Base-by-base conservation (phyloP, 805 yeast genomes). In the Candida stauntonica region DNA sequence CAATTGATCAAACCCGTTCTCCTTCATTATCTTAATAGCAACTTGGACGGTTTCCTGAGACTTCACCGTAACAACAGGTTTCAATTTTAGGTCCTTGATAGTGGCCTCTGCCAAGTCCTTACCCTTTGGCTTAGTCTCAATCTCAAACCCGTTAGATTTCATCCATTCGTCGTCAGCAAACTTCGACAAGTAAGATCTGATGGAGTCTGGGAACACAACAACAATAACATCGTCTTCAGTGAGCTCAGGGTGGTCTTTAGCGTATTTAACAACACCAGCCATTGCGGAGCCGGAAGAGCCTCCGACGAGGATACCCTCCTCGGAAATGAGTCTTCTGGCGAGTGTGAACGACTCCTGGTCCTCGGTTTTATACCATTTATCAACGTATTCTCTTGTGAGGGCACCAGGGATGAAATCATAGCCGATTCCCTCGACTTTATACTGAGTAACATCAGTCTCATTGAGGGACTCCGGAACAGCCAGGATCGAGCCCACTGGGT, bases 161-260 rank as follows among this genome's bases (percentile, higher is more conserved):
- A 86, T 78, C 95, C 95, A 86, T 63, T 85, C 94, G 54, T 86
- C 94, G 60, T 86, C 94, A 27, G 85, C 91, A 57, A 86, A 86
- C 66, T 86, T 86, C 47, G 93, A 78, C 63, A 86, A 71, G 66
- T 86, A 86, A 4, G 94, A 85, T 69, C 95, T 78, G 57, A 86
- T 77, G 29, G 88, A 79, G 61, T 86, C 95, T 31, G 95, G 95
- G 75, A 84, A 76, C 17, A 86, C 81, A 33, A 82, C 87, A 23
- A 86, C 95, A 42, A 86, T 73, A 15, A 74, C 74, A 50, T 83
- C 94, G 35, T 79, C 74, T 65, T 81, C 86, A 32, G 81, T 75
- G 58, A 86, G 70, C 45, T 67, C 70, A 31, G 72, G 72, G 37
- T 68, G 72, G 36, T 75, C 79, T 54, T 79, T 69, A 46, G 79